phyloP scores from a whole-genome alignment of 2,329 filamentous ascomycete genomes.

The Macrophomina pseudophaseolina region DNA sequence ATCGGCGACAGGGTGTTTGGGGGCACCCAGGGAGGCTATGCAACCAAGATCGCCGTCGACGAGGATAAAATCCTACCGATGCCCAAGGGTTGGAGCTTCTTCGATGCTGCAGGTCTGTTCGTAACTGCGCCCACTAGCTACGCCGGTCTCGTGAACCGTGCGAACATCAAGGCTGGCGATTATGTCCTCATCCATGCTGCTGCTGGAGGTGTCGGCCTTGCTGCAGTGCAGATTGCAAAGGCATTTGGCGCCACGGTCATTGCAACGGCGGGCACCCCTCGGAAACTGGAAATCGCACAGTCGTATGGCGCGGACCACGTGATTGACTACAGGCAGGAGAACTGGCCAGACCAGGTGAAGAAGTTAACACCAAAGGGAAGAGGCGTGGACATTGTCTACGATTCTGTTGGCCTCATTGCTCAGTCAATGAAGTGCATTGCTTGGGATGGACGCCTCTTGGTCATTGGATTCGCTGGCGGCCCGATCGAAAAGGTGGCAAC shows the following conservation, averaged over 20 bases:
- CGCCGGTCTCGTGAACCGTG: slow-evolving; percentile 78
- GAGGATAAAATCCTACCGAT: slow-evolving; percentile 75
- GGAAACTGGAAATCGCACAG: slow-evolving; percentile 80
- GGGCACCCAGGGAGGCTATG: slow-evolving; percentile 83
- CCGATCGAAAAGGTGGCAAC: slow-evolving; percentile 89
- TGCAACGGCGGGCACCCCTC: slow-evolving; percentile 80
- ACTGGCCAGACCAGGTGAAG: slow-evolving; percentile 73
- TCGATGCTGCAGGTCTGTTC: slow-evolving; percentile 85
- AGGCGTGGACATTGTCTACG: slow-evolving; percentile 92
- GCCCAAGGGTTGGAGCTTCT: slow-evolving; percentile 80
- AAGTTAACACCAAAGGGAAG: slow-evolving; percentile 73
- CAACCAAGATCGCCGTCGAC: slow-evolving; percentile 70
- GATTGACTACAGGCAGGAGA: slow-evolving; percentile 72
- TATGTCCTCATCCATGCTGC: slow-evolving; percentile 90
- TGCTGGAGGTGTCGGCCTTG: slow-evolving; percentile 87
- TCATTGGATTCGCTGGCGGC: slow-evolving; percentile 88
- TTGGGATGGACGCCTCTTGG: slow-evolving; percentile 87
- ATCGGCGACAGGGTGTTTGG: slow-evolving; percentile 86
- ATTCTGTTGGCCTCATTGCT: slow-evolving; percentile 90
- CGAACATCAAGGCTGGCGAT: slow-evolving; percentile 75
- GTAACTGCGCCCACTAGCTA: slow-evolving; percentile 93
- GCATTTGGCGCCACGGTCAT: slow-evolving; percentile 91
- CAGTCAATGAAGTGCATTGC: slow-evolving; percentile 87
- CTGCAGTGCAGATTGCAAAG: slow-evolving; percentile 93
- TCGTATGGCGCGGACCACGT: slow-evolving; percentile 84